Evolutionary conservation across 2,329 filamentous ascomycete genomes (phyloP).

Genomic region (Tolypocladium capitatum): DNA sequence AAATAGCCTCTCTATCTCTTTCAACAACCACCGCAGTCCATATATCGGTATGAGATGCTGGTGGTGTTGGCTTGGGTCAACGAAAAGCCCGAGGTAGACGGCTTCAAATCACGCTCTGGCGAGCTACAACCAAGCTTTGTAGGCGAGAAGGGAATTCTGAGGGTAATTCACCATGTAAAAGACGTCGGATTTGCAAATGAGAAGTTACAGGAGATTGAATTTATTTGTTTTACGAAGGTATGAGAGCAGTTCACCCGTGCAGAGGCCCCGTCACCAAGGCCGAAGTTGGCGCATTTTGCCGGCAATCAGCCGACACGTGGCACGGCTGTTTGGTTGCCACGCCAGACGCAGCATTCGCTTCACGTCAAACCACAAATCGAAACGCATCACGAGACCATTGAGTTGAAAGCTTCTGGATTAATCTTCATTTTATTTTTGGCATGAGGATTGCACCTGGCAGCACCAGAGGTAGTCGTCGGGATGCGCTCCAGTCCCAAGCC

Average conservation of each 20-base stretch:
- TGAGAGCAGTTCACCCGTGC: neutral
- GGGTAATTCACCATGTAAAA: neutral
- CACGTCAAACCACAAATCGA: neutral
- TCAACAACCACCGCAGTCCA: neutral
- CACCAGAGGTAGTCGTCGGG: neutral
- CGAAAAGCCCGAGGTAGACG: neutral
- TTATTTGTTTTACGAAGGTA: neutral
- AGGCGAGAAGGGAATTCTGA: neutral
- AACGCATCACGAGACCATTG: neutral
- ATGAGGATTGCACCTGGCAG: neutral
- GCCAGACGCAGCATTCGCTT: neutral
- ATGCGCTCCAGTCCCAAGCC: neutral
- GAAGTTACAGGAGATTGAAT: neutral
- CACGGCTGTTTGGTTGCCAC: too few species aligned
- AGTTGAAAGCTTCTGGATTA: neutral
- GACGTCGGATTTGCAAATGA: neutral
- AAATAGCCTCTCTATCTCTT: neutral
- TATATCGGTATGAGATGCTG: neutral
- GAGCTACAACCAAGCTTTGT: neutral
- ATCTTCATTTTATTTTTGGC: neutral
- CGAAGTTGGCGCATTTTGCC: neutral
- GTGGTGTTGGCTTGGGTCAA: neutral
- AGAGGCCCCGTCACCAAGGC: neutral
- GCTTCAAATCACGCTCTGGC: neutral
- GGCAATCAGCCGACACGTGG: slow-evolving; percentile 1